A percentile compares a stretch with the other conserved stretches of the same genome.
These are phyloP conservation scores for Alternaria sp. DNA, from an alignment of 2,329 filamentous ascomycete species.

Conservation along the genomic window DNA sequence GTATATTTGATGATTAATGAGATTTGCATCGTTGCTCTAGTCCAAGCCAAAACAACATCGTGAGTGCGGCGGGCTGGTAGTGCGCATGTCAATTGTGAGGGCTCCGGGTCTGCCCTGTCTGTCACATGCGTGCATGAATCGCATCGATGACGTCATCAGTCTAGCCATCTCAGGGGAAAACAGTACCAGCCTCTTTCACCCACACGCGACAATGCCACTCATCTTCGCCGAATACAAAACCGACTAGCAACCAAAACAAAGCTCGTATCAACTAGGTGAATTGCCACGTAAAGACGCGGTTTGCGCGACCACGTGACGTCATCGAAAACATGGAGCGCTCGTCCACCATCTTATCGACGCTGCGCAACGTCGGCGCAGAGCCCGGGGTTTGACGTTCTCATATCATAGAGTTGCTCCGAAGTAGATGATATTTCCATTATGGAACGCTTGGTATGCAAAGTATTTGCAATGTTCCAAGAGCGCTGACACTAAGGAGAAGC, in stretches of 20 bases:
- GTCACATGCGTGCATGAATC: not conserved
- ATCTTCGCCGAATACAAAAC: not conserved
- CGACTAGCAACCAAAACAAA: not conserved
- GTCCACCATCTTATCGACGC: not conserved
- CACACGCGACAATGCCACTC: not conserved
- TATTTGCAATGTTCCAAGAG: fast-evolving
- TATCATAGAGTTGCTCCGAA: not conserved
- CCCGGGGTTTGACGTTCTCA: not conserved
- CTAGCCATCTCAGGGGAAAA: not conserved
- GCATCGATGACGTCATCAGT: not conserved
- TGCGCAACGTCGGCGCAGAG: not conserved
- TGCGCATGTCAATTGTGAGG: not conserved
- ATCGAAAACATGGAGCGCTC: not conserved
- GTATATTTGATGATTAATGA: not conserved
- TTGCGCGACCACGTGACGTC: not conserved
- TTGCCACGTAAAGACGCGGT: not conserved
- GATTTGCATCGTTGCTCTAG: not conserved
- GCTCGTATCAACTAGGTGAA: not conserved
- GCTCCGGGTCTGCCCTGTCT: not conserved
- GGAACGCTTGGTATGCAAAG: fast-evolving
- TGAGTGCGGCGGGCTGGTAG: not conserved
- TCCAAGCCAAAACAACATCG: fast-evolving
- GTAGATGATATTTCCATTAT: fast-evolving
- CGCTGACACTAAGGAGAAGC: not conserved
- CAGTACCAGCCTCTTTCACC: not conserved